phyloP scores from a whole-genome alignment of 345 rosid species.

The Boechera divaricarpa region DNA sequence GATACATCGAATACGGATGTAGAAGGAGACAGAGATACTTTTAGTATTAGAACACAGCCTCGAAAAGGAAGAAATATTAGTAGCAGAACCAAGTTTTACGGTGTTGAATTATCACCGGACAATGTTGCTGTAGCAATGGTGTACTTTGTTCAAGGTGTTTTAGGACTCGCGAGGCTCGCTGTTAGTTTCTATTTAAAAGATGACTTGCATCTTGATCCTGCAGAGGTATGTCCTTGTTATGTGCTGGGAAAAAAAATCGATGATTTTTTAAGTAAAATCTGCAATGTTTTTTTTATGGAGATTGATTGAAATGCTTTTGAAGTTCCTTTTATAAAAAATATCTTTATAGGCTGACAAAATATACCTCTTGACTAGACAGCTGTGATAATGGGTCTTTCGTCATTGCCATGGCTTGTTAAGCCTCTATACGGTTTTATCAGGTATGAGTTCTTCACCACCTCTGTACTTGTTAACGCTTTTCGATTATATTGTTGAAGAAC shows the following conservation, averaged over 20 bases:
- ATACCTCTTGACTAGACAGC: conserved; percentile 85
- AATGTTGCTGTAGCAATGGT: conserved; percentile 96
- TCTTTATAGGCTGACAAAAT: conserved; percentile 56
- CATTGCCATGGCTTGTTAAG: conserved; percentile 96
- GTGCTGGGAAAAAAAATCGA: neutral
- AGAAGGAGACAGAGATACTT: conserved; percentile 54
- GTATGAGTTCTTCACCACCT: conserved; percentile 46
- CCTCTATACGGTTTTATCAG: conserved; percentile 96
- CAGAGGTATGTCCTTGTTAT: conserved; percentile 69
- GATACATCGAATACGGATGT: conserved; percentile 52
- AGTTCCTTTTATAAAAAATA: neutral
- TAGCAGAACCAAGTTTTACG: conserved; percentile 54
- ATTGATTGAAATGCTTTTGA: conserved; percentile 22
- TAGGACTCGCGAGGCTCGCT: conserved; percentile 92
- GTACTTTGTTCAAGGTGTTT: conserved; percentile 98
- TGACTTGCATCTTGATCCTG: conserved; percentile 96
- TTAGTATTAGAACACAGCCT: conserved; percentile 39
- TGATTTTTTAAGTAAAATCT: neutral
- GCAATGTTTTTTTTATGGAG: neutral
- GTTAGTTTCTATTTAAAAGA: conserved; percentile 94
- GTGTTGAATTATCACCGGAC: conserved; percentile 91
- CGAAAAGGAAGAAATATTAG: conserved; percentile 50
- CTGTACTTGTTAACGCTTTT: neutral
- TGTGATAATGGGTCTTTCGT: conserved; percentile 87
- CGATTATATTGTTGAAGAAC: neutral